A percentile compares a stretch with the other conserved stretches of the same genome.
Evolutionary conservation across 2,329 filamentous ascomycete species (phyloP).

Genomic region (Colletotrichum musicola): DNA sequence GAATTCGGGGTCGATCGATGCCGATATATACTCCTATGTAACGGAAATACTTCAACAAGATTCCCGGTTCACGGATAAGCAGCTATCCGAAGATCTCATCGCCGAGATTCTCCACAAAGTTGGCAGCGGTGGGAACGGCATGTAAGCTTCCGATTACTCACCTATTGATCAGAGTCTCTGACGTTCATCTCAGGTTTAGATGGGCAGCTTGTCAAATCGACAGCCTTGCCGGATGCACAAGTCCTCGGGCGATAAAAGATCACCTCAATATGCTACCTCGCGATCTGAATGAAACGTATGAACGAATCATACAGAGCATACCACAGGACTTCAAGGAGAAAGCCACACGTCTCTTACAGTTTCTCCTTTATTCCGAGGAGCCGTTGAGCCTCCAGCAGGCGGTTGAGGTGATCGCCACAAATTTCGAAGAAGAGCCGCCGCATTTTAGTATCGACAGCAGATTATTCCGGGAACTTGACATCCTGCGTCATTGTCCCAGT

Average conservation of each 20-base stretch:
- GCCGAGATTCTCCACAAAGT: background rate
- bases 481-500: background rate
- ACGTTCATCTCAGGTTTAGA: background rate
- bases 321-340: background rate
- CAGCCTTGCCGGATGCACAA: conserved; percentile 1
- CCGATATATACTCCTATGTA: conserved; percentile 13
- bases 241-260: background rate
- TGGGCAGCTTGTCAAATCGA: conserved; percentile 25
- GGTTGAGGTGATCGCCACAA: background rate
- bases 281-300: conserved; percentile 12
- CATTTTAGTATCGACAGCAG: background rate
- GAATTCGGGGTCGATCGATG: background rate
- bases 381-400: background rate
- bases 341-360: background rate
- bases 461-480: background rate
- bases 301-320: background rate
- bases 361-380: background rate
- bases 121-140: conserved; percentile 2
- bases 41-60: background rate
- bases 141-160: background rate
- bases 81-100: background rate
- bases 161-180: background rate
- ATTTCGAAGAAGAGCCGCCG: background rate
- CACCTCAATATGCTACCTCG: background rate
- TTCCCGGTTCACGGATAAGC: background rate